Conservation (phyloP, 345 rosid species). For the Excoecaria agallocha region DNA sequence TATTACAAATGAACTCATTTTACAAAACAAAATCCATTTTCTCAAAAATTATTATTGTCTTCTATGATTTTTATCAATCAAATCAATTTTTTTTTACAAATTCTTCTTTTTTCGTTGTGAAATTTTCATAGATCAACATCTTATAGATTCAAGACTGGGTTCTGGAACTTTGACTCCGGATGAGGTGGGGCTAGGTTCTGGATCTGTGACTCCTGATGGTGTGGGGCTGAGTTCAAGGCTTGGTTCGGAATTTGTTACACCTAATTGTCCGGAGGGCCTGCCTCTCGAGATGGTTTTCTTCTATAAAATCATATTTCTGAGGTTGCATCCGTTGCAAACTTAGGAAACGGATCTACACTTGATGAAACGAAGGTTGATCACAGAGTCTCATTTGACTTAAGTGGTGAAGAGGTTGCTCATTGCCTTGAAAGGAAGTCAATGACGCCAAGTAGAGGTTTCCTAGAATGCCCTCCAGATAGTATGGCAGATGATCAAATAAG, state of each 20-base stretch:
- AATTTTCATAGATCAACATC: too few species aligned
- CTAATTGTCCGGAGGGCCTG: constrained; percentile 53
- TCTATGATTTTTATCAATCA: too few species aligned
- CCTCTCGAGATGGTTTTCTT: constrained; percentile 34
- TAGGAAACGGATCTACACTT: constrained; percentile 41
- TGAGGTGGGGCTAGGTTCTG: constrained; percentile 70
- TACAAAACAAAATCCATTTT: too few species aligned
- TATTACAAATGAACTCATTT: too few species aligned
- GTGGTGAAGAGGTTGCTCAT: constrained; percentile 92
- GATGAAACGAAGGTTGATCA: constrained; percentile 47
- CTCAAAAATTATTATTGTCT: too few species aligned
- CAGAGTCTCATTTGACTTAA: constrained; percentile 88
- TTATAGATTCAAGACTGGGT: constrained; percentile 46
- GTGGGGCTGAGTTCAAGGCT: constrained; percentile 55
- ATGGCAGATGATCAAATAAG: constrained; percentile 20
- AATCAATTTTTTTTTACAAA: too few species aligned
- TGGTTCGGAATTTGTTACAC: constrained; percentile 73
- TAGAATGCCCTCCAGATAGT: constrained; percentile 33
- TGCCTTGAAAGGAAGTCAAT: constrained; percentile 64
- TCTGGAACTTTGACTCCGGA: constrained; percentile 72
- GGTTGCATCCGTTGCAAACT: constrained; percentile 47
- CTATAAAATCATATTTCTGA: constrained; percentile 45
- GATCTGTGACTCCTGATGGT: constrained; percentile 70
- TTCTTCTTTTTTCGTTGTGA: too few species aligned
- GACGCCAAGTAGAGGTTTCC: constrained; percentile 33